Conservation (phyloP, 1,284 basidiomycete species). For the Apiotrichum brassicae region DNA sequence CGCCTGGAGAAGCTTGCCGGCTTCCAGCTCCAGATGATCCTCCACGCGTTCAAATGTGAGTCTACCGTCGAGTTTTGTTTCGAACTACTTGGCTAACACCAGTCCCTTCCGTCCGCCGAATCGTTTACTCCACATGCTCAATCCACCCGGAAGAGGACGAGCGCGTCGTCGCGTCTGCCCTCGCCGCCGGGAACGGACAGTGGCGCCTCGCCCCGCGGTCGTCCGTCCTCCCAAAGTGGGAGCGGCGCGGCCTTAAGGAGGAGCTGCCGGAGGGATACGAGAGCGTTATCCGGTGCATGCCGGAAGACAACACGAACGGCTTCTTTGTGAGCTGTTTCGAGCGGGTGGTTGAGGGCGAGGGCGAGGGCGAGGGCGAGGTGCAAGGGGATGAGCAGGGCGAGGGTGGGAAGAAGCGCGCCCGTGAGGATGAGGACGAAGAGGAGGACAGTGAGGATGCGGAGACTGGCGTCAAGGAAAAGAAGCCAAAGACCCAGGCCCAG, state of each 20-base stretch:
- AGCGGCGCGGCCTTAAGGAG: slow-evolving; percentile 62
- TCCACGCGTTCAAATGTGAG: slow-evolving; percentile 89
- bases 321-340: slow-evolving; percentile 90
- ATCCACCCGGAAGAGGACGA: slow-evolving; percentile 90
- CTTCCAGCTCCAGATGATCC: slow-evolving; percentile 88
- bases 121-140: slow-evolving; percentile 96
- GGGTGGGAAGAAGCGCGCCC: neutral
- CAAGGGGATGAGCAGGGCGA: slow-evolving; percentile 1
- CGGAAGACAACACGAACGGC: slow-evolving; percentile 84
- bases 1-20: slow-evolving; percentile 72
- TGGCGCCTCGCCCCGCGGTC: slow-evolving; percentile 63
- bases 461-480: slow-evolving; percentile 17
- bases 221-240: slow-evolving; percentile 70
- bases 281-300: slow-evolving; percentile 72
- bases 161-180: slow-evolving; percentile 63
- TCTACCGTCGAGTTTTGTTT: no score
- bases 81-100: no score
- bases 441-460: slow-evolving; percentile 2
- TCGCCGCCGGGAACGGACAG: slow-evolving; percentile 51
- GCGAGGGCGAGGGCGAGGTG: slow-evolving; percentile 3
- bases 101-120: slow-evolving; percentile 59
- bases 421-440: neutral
- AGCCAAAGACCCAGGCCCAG: slow-evolving; percentile 37
- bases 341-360: no score
- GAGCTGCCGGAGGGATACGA: slow-evolving; percentile 57